Evolutionary conservation across 164 flowering plant species (phyloP).

Genomic region (Chloranthus sessilifolius): DNA sequence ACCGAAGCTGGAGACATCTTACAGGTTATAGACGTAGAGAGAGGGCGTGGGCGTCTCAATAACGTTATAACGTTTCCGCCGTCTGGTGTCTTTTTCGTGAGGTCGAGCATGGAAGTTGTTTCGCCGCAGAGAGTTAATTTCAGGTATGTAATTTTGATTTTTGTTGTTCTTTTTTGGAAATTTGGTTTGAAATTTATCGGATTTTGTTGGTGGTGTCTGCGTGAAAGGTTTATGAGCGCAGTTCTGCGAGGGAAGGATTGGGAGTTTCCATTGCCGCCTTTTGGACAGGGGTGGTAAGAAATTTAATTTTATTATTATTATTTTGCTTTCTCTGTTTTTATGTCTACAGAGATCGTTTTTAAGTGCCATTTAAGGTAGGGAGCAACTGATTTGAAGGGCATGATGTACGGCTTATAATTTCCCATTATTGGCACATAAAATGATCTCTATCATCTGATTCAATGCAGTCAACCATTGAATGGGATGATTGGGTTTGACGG

Average conservation of each 20-base stretch:
- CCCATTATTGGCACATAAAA: too few species aligned
- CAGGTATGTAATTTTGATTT: slow-evolving; percentile 30
- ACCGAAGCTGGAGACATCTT: slow-evolving; percentile 81
- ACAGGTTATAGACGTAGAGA: slow-evolving; percentile 85
- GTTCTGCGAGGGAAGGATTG: slow-evolving; percentile 70
- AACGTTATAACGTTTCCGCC: slow-evolving; percentile 96
- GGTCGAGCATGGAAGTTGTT: slow-evolving; percentile 64
- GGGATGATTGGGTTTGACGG: too few species aligned
- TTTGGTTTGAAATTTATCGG: background rate
- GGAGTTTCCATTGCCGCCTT: slow-evolving; percentile 95
- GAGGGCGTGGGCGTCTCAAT: slow-evolving; percentile 31
- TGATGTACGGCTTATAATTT: too few species aligned
- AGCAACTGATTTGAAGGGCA: background rate
- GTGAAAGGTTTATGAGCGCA: slow-evolving; percentile 78
- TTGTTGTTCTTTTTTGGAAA: background rate
- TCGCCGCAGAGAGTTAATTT: slow-evolving; percentile 82
- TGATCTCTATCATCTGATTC: too few species aligned
- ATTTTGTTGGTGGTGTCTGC: background rate
- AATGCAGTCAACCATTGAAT: too few species aligned
- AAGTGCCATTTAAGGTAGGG: background rate
- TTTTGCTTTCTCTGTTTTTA: background rate
- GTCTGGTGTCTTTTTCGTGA: slow-evolving; percentile 81
- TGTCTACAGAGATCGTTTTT: background rate
- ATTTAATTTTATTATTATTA: slow-evolving; percentile 3
- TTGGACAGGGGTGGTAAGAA: slow-evolving; percentile 94